phyloP scores from a whole-genome alignment of 768 basidiomycete species.

The Suillus cothurnatus region DNA sequence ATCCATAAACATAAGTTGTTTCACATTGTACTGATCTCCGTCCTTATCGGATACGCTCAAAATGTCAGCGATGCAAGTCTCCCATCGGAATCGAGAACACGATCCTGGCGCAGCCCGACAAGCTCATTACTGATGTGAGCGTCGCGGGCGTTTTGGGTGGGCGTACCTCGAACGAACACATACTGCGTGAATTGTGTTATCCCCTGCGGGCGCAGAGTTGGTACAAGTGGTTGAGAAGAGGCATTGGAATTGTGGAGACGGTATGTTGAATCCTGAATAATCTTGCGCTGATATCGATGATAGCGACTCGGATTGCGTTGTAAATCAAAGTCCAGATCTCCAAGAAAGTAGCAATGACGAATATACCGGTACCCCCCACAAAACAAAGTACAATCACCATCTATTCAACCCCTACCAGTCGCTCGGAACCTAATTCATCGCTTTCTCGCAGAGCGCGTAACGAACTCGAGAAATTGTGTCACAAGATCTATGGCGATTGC shows the following conservation, averaged over 20 bases:
- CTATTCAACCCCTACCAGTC: no score
- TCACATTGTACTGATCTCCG: neutral
- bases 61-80: constrained; percentile 69
- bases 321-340: neutral
- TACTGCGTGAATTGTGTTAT: constrained; percentile 65
- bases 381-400: no score
- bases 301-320: neutral
- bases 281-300: neutral
- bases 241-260: no score
- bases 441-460: no score
- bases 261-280: neutral
- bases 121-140: constrained; percentile 58
- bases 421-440: no score
- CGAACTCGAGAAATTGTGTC: no score
- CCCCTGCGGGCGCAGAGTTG: no score
- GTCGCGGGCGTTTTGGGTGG: constrained; percentile 63
- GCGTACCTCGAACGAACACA: constrained; percentile 48
- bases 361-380: neutral
- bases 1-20: constrained; percentile 20
- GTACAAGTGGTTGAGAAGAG: no score
- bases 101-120: constrained; percentile 55
- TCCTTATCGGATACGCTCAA: constrained; percentile 63
- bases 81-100: constrained; percentile 69
- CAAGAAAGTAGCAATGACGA: neutral
- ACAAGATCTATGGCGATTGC: no score